Base-by-base conservation (phyloP, 2,329 filamentous ascomycete species). In the Aurifilum marmelostoma region DNA sequence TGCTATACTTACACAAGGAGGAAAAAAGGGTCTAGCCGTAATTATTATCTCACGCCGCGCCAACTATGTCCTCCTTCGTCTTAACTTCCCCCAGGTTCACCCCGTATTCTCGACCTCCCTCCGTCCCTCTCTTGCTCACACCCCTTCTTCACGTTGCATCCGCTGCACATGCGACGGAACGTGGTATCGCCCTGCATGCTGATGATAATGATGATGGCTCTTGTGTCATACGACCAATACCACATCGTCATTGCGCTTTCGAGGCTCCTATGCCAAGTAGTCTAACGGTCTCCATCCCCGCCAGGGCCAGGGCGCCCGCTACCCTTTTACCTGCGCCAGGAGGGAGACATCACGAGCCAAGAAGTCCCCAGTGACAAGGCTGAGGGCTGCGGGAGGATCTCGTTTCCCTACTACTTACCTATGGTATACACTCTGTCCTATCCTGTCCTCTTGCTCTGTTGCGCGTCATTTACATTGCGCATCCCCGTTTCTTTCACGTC, bases 361-460 rank as follows among this genome's bases (percentile, higher is more conserved):
- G 1, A 16, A 56, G 27, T 34, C 4, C 24, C 43, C n/a, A 56
- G 24, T n/a, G 37, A 62, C 59, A 43, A 62, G 61, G 61, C 61
- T 63, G 61, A 63, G n/a, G 37, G 11, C n/a, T 63, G 41, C 61
- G 61, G 61, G 41, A 50, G 61, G 61, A 63, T 63, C 18, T 32
- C 6, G 7, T 32, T 16, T 29, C 16, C 21, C 29, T n/a, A 54
- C 34, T 34, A 8, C 8, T 8, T 27, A 54, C 14, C 16, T 29
- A 32, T 56, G 43, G 43, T 47, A 47, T 16, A n/a, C 37, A 39
- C 34, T 21, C 3, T 21, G 21, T 21, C 16, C 16, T 47, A 16
- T 47, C 41, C 41, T n/a, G 21, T n/a, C 43, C n/a, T n/a, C 14
- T 39, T 39, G 5, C 11, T 43, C 41, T 47, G n/a, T 47, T 47